phyloP scores from a whole-genome alignment of 148 eudicot genomes.

The Simmondsia chinensis region DNA sequence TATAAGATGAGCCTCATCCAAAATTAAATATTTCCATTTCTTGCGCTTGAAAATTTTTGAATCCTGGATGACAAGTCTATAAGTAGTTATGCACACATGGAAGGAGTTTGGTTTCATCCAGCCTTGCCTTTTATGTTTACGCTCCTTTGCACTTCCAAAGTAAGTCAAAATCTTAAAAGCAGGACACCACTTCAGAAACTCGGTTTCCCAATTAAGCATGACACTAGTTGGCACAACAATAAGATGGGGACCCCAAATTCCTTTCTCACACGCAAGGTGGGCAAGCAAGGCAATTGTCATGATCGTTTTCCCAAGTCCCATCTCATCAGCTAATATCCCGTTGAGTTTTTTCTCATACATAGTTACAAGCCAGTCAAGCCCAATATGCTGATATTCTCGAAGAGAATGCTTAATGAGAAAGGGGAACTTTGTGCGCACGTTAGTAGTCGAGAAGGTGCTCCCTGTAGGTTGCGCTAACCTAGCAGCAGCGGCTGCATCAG shows the following conservation, averaged over 20 bases:
- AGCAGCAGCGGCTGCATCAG: slow-evolving; percentile 99
- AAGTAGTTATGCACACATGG: slow-evolving; percentile 95
- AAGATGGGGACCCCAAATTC: slow-evolving; percentile 99
- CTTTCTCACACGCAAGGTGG: slow-evolving; percentile 95
- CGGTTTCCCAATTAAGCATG: slow-evolving; percentile 99
- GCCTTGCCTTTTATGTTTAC: slow-evolving; percentile 89
- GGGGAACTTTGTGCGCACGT: slow-evolving; percentile 87
- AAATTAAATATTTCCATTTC: slow-evolving; percentile 97
- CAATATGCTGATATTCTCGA: slow-evolving; percentile 99
- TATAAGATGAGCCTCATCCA: slow-evolving; percentile 99
- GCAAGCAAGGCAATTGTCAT: slow-evolving; percentile 99
- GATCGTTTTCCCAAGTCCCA: slow-evolving; percentile 98
- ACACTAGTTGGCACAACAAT: slow-evolving; percentile 99
- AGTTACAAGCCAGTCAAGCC: slow-evolving; percentile 98
- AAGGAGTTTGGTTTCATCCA: slow-evolving; percentile 96
- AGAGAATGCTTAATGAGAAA: slow-evolving; percentile 91
- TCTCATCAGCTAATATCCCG: slow-evolving; percentile 94
- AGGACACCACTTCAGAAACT: slow-evolving; percentile 99
- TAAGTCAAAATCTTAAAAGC: slow-evolving; percentile 97
- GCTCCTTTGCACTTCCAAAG: slow-evolving; percentile 98
- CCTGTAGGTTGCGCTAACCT: slow-evolving; percentile 99
- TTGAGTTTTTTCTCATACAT: slow-evolving; percentile 99
- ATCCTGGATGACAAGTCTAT: slow-evolving; percentile 97
- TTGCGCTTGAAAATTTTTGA: slow-evolving; percentile 93
- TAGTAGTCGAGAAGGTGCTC: slow-evolving; percentile 87